These are phyloP conservation scores for Arabis alpina DNA, from an alignment of 345 rosid species.

Conservation along the genomic window DNA sequence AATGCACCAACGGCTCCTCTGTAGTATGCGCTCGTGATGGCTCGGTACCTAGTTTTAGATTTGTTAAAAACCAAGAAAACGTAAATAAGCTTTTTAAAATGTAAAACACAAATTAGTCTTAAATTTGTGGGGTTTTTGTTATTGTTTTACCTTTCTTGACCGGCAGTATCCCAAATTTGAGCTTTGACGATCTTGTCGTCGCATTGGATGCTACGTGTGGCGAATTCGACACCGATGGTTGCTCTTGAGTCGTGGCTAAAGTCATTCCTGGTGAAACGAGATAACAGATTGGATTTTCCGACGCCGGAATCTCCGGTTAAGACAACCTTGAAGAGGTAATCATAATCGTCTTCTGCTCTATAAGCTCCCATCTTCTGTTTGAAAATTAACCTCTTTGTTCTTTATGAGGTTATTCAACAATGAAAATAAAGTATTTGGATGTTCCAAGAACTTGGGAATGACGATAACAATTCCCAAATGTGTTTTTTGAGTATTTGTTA, in stretches of 20 bases:
- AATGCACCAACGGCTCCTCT: conserved; percentile 91
- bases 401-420: conserved; percentile 19
- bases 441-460: conserved; percentile 38
- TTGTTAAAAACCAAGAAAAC: not conserved
- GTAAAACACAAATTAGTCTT: too few relatives aligned
- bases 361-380: conserved; percentile 54
- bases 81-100: too few relatives aligned
- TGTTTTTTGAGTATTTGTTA: not conserved
- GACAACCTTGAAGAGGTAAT: conserved; percentile 82
- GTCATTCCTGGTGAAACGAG: conserved; percentile 82
- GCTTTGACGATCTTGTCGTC: conserved; percentile 90
- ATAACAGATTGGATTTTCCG: conserved; percentile 81
- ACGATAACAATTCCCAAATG: conserved; percentile 11
- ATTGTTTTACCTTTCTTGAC: conserved; percentile 71
- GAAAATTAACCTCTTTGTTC: conserved; percentile 3
- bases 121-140: not conserved
- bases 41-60: conserved; percentile 56
- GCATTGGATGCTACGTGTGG: conserved; percentile 76
- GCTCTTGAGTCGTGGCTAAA: conserved; percentile 89
- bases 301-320: conserved; percentile 91
- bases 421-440: conserved; percentile 5
- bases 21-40: conserved; percentile 90
- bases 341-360: conserved; percentile 74
- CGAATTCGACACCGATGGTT: conserved; percentile 92
- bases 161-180: conserved; percentile 98